Conservation (phyloP, 2,329 filamentous ascomycete genomes). For the Talaromyces pinophilus region DNA sequence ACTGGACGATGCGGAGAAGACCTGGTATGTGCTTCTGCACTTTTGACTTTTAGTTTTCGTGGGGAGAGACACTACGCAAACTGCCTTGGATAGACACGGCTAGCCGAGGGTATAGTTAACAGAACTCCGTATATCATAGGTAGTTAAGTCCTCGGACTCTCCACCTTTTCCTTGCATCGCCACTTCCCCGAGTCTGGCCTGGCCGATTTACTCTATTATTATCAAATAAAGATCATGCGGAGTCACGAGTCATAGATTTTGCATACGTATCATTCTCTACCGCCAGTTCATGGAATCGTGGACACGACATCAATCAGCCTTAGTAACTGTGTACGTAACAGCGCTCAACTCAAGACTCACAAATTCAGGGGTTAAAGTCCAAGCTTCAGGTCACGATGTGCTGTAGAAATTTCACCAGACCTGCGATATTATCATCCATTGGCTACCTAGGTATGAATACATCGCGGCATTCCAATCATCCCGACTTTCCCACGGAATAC, state of each 20-base stretch:
- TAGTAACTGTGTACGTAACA: neutral
- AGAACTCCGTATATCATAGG: neutral
- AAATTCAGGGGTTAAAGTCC: neutral
- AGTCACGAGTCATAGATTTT: neutral
- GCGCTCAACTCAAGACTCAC: neutral
- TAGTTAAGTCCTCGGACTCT: neutral
- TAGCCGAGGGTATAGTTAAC: slow-evolving; percentile 13
- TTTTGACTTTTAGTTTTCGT: slow-evolving; percentile 9
- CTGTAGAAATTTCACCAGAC: slow-evolving; percentile 1
- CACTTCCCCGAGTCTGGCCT: slow-evolving; percentile 1
- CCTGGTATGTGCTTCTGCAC: neutral
- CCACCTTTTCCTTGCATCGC: slow-evolving; percentile 11
- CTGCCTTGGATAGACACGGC: slow-evolving; percentile 13
- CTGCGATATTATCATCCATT: neutral
- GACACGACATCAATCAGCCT: neutral
- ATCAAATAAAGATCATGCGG: neutral
- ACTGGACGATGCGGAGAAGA: slow-evolving; percentile 12
- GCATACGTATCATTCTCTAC: neutral
- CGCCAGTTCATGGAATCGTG: neutral
- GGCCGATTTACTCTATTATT: neutral
- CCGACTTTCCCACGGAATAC: neutral
- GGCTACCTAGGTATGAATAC: neutral
- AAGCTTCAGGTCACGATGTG: slow-evolving; percentile 11
- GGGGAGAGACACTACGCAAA: slow-evolving; percentile 5
- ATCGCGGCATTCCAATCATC: neutral